Base-by-base conservation (phyloP, 139 green algal species). In the Auxenochlorella pyrenoidosa region DNA sequence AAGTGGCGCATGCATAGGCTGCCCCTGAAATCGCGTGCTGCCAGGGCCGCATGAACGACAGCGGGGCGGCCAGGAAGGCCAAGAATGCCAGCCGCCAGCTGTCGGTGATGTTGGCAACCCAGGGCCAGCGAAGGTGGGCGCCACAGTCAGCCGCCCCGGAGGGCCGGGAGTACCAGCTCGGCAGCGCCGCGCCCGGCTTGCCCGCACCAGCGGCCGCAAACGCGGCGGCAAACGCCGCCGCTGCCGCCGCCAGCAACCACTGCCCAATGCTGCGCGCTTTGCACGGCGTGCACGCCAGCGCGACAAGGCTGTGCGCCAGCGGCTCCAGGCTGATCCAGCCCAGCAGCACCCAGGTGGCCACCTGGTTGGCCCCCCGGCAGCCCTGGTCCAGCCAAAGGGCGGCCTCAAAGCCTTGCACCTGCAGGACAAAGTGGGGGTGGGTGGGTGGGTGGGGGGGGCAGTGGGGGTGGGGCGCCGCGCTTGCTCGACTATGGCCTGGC, bases 331-430 rank as follows among this genome's bases (percentile, higher is more conserved):
- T 22, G 34, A 43, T 22, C 68, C 34, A 30, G 15, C 32, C 68
- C 32, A 75, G 68, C 68, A 75, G 32, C 68, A 40, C n/a, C n/a
- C 21, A 26, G 68, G 32, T 43, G 68, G 68, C 68, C 3, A 4
- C 68, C 68, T 75, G 68, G 68, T 75, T 75, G 32, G 34, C n/a
- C 68, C 68, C 68, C 24, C 26, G n/a, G n/a, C 68, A 75, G 32
- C 68, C 68, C 68, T 40, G n/a, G n/a, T 75, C 68, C 68, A 75
- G 68, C 68, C 68, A 75, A 32, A 40, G n/a, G n/a, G 24, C 68
- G n/a, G 68, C 68, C n/a, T 75, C 68, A 8, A 40, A 15, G 24
- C 13, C 68, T 19, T 75, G 68, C 15, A 40, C 34, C 32, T 44
- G 68, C 68, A 10, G 24, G 24, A 43, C 32, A 13, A 30, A 73